Percentiles rank a stretch among this genome's conserved stretches.
These are phyloP conservation scores for Zygosaccharomyces bailii DNA, from an alignment of 805 yeast genomes.

Conservation along the genomic window DNA sequence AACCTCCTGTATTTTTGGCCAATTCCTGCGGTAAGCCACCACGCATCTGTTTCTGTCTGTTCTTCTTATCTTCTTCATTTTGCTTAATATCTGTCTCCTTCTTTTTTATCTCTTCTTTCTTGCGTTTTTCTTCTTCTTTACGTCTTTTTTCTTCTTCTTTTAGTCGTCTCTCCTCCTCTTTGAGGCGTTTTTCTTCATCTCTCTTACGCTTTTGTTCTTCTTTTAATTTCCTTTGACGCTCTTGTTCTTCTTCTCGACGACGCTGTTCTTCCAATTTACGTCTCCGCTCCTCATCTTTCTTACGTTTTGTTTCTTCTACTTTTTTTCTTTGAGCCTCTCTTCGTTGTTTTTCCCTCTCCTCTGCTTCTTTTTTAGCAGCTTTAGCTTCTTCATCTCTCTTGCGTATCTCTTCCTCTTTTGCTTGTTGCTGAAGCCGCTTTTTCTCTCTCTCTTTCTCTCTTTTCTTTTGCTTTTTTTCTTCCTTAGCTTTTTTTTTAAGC, in stretches of 20 bases:
- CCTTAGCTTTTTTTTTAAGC: slow-evolving; percentile 57
- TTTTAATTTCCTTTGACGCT: slow-evolving; percentile 36
- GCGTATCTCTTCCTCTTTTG: slow-evolving; percentile 58
- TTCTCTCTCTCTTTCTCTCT: slow-evolving; percentile 70
- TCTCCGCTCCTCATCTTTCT: slow-evolving; percentile 41
- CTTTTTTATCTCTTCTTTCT: slow-evolving; percentile 33
- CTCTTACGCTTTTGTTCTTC: slow-evolving; percentile 41
- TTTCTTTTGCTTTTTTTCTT: slow-evolving; percentile 60
- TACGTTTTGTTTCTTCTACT: slow-evolving; percentile 40
- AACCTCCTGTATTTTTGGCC: slow-evolving; percentile 20
- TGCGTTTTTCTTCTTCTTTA: slow-evolving; percentile 27
- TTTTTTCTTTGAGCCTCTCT: slow-evolving; percentile 38
- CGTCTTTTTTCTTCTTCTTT: slow-evolving; percentile 32
- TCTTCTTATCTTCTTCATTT: slow-evolving; percentile 33
- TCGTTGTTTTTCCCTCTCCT: slow-evolving; percentile 42
- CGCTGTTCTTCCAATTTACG: slow-evolving; percentile 41
- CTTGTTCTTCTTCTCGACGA: slow-evolving; percentile 41
- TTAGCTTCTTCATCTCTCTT: slow-evolving; percentile 55
- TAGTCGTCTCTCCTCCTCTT: slow-evolving; percentile 32
- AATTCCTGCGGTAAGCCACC: slow-evolving; percentile 9
- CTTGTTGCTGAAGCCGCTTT: slow-evolving; percentile 57
- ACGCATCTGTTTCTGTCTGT: slow-evolving; percentile 7
- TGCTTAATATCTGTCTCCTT: slow-evolving; percentile 38
- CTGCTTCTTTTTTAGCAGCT: slow-evolving; percentile 43
- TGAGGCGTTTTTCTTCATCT: slow-evolving; percentile 38